These are phyloP conservation scores for Senna tora DNA, from an alignment of 306 rosid genomes.

Conservation along the genomic window DNA sequence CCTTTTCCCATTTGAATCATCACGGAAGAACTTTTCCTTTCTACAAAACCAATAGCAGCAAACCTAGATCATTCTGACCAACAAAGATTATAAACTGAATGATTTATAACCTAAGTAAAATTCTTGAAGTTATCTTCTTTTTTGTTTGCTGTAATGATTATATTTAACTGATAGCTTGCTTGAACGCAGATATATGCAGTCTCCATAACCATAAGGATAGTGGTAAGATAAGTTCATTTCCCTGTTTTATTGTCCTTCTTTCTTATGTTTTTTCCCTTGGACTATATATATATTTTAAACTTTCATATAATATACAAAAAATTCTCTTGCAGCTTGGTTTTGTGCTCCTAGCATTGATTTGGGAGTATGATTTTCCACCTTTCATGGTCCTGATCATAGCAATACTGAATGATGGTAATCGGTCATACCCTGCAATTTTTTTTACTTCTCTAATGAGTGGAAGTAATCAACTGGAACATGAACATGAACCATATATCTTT, in stretches of 20 bases:
- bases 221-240: conserved; percentile 55
- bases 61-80: conserved; percentile 17
- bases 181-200: conserved; percentile 80
- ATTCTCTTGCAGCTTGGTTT: conserved; percentile 80
- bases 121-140: conserved; percentile 15
- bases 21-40: not conserved
- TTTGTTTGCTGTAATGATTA: conserved; percentile 27
- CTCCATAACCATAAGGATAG: conserved; percentile 88
- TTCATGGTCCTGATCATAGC: conserved; percentile 93
- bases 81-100: conserved; percentile 18
- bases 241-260: conserved; percentile 30
- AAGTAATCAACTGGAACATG: conserved; percentile 6
- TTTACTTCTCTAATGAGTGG: not conserved
- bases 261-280: not conserved
- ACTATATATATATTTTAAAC: not conserved
- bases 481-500: conserved; percentile 14
- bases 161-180: conserved; percentile 31
- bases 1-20: conserved; percentile 25
- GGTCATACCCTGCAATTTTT: conserved; percentile 6
- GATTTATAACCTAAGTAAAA: conserved; percentile 5
- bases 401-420: conserved; percentile 81
- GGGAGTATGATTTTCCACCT: conserved; percentile 94
- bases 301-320: conserved; percentile 7
- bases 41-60: not conserved
- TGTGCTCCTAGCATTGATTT: conserved; percentile 78